Conservation (phyloP, 371 early-diverging fungal species). For the Gilbertella persicaria region DNA sequence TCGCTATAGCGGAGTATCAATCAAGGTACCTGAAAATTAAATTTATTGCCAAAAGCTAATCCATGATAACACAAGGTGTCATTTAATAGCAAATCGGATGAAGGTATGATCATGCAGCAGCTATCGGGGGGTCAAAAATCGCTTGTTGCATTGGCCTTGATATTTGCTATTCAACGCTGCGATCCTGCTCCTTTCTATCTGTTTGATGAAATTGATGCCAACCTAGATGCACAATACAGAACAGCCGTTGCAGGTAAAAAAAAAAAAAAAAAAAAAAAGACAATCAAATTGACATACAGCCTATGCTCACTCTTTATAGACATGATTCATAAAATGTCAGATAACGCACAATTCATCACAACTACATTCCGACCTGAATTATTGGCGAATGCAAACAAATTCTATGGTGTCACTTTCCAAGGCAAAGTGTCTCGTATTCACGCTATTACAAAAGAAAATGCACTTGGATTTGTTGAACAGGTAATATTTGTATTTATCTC, state of each 20-base stretch:
- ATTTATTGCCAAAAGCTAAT: neutral
- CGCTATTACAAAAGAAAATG: constrained; percentile 66
- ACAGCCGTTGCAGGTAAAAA: constrained; percentile 84
- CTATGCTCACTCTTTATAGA: constrained; percentile 29
- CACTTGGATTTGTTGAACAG: constrained; percentile 71
- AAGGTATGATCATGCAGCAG: constrained; percentile 93
- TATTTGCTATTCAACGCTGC: constrained; percentile 98
- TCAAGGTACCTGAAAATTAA: constrained; percentile 55
- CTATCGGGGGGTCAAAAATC: constrained; percentile 99
- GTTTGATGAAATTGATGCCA: constrained; percentile 99
- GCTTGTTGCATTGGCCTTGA: constrained; percentile 95
- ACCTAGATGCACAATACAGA: constrained; percentile 96
- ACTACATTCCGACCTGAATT: constrained; percentile 98
- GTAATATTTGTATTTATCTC: constrained; percentile 11
- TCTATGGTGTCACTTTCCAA: constrained; percentile 95
- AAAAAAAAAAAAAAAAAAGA: too few species aligned
- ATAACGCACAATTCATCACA: constrained; percentile 95
- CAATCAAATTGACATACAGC: neutral
- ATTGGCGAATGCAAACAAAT: constrained; percentile 88
- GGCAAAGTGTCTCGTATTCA: constrained; percentile 81
- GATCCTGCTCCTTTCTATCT: constrained; percentile 99
- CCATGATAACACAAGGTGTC: constrained; percentile 61
- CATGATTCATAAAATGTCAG: constrained; percentile 88
- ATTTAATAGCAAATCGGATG: constrained; percentile 86
- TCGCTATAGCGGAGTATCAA: constrained; percentile 91